Percentiles rank a stretch among this genome's conserved stretches.
Evolutionary conservation across 1,284 basidiomycete species (phyloP).

Genomic region (Gymnopus androsaceus): DNA sequence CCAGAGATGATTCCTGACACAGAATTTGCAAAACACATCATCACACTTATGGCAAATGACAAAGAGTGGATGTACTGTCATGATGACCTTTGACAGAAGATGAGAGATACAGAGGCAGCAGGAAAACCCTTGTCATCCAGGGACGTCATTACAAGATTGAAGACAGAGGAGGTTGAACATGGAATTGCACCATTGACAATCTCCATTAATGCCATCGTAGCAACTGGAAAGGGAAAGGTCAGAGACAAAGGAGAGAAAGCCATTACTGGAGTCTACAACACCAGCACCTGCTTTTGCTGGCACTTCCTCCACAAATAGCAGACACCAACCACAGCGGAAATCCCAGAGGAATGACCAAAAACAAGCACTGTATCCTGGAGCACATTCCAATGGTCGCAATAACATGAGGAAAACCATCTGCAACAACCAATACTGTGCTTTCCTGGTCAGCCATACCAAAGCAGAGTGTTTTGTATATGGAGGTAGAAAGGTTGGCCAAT

Average conservation of each 20-base stretch:
- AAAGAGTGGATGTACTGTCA: neutral
- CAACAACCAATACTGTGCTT: neutral
- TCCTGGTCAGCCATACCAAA: neutral
- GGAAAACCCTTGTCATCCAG: neutral
- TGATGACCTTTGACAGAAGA: neutral
- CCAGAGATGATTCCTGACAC: neutral
- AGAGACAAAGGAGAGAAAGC: neutral
- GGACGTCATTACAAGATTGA: neutral
- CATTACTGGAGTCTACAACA: neutral
- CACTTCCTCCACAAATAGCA: neutral
- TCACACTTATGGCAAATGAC: neutral
- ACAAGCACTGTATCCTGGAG: neutral
- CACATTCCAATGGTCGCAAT: too few relatives aligned
- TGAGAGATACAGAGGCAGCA: neutral
- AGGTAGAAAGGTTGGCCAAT: neutral
- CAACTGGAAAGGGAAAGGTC: neutral
- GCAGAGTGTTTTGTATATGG: neutral
- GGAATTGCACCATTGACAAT: neutral
- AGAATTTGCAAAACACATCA: neutral
- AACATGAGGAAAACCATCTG: neutral
- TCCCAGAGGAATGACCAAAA: neutral
- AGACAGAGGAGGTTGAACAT: neutral
- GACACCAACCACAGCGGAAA: too few relatives aligned
- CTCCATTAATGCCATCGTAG: neutral
- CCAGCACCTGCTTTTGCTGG: neutral